Evolutionary conservation across 345 rosid species (phyloP).

Genomic region (Nasturtium officinale): DNA sequence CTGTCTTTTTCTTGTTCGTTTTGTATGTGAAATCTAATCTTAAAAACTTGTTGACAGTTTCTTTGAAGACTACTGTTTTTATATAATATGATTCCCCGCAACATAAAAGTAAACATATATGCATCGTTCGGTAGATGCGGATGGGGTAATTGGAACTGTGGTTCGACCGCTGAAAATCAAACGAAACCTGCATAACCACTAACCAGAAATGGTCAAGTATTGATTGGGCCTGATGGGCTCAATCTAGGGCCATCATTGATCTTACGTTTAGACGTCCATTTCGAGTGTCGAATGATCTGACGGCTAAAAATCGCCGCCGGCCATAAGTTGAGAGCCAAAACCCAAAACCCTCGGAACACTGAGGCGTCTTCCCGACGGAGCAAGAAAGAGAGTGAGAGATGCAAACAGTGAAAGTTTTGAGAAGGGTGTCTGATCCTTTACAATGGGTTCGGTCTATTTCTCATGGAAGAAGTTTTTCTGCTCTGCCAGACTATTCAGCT

Average conservation of each 20-base stretch:
- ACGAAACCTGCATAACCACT: not conserved
- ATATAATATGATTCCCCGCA: not conserved
- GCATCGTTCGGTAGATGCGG: not conserved
- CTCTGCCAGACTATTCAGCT: slow-evolving; percentile 57
- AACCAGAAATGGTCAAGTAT: not conserved
- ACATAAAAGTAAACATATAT: not conserved
- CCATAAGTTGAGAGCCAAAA: slow-evolving; percentile 31
- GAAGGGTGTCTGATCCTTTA: slow-evolving; percentile 43
- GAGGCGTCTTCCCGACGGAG: slow-evolving; percentile 25
- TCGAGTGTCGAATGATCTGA: slow-evolving; percentile 23
- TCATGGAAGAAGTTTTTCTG: slow-evolving; percentile 57
- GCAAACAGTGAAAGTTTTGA: slow-evolving; percentile 59
- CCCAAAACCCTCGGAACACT: slow-evolving; percentile 39
- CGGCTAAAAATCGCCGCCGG: slow-evolving; percentile 40
- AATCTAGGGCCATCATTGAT: not conserved
- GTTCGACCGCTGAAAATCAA: not conserved
- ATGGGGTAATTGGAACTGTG: not conserved
- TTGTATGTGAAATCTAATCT: slow-evolving; percentile 15
- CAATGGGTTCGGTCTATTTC: slow-evolving; percentile 47
- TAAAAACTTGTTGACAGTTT: slow-evolving; percentile 22
- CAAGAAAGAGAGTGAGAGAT: slow-evolving; percentile 38
- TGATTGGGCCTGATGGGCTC: slow-evolving; percentile 39
- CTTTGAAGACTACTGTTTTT: not conserved
- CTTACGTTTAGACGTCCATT: not conserved
- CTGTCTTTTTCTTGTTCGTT: not conserved